Conservation (phyloP, 2,329 filamentous ascomycete species). For the Fusarium albidum region DNA sequence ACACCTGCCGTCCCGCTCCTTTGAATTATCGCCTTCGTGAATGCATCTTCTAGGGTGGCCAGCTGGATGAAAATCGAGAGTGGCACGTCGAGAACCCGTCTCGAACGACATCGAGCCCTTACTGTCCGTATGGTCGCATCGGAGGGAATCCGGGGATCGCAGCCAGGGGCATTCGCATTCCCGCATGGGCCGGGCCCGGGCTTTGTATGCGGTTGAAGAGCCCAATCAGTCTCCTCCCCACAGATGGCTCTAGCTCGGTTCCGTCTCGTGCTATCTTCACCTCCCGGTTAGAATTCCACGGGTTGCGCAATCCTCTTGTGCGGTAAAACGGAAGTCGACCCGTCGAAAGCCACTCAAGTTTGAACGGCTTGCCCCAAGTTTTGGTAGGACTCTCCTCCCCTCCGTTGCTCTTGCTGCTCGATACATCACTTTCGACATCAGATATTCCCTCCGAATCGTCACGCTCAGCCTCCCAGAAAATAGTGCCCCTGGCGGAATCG, state of each 20-base stretch:
- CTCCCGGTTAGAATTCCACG: conserved; percentile 94
- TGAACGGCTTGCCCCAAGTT: conserved; percentile 90
- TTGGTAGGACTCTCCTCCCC: conserved; percentile 61
- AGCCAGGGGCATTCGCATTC: conserved; percentile 43
- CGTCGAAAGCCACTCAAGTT: conserved; percentile 89
- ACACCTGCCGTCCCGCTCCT: conserved; percentile 19
- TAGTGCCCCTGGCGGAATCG: conserved; percentile 91
- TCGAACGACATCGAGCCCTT: conserved; percentile 12
- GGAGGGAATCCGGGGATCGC: conserved; percentile 50
- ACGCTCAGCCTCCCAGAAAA: conserved; percentile 90
- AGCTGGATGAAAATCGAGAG: conserved; percentile 7
- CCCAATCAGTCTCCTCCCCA: conserved; percentile 78
- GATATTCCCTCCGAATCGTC: conserved; percentile 58
- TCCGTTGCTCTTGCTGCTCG: conserved; percentile 50
- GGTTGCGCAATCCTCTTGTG: conserved; percentile 86
- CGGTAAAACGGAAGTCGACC: conserved; percentile 86
- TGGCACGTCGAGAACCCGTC: conserved; percentile 23
- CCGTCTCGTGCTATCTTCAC: conserved; percentile 96
- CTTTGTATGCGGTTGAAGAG: conserved; percentile 74
- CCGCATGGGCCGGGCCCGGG: conserved; percentile 43
- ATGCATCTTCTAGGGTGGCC: conserved; percentile 11
- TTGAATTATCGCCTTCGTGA: conserved; percentile 37
- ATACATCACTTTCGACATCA: conserved; percentile 53
- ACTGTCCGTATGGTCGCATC: conserved; percentile 46
- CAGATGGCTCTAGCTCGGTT: conserved; percentile 86